Base-by-base conservation (phyloP, 2,329 filamentous ascomycete genomes). In the Sclerotinia sclerotiorum region DNA sequence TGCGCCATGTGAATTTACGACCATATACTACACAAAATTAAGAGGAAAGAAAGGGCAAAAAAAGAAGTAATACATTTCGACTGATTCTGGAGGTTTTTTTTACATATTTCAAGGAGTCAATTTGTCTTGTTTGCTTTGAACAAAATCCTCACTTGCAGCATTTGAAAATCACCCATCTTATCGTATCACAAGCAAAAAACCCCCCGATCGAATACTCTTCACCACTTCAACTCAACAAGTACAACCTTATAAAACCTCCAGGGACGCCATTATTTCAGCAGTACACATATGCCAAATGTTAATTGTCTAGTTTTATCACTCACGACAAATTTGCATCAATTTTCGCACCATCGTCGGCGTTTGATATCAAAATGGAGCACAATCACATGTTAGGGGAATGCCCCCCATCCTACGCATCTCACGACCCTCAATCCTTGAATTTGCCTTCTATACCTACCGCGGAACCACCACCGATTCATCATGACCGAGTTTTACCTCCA, bases 371-470 rank as follows among this genome's bases (percentile, higher is more conserved):
- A 66, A 77, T 75, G 74, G 74, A 77, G 68, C 74, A 74, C 68
- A 70, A 77, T 77, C 76, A 76, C 74, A 76, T 76, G 75, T 73
- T 69, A 55, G 67, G 60, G 69, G 74, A 76, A 64, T 69, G 69
- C 35, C 75, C 76, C 66, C 75, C 75, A 32, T 74, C 75, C 42
- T 76, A 77, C 60, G 57, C 74, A 46, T 75, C 76, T 65, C 75
- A 76, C 71, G 73, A 76, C 61, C 72, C 75, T 69, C 70, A 75
- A 49, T 68, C 74, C 60, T 68, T 76, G 24, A 69, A 70, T 69
- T 65, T 77, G 54, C 75, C 75, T 51, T 72, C 73, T 48, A 72
- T 74, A 52, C 75, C 76, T 52, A 71, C 73, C 44, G 68, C 72
- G 70, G 74, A 76, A 65, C 72, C 68, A 55, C 71, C 74, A 29